These are phyloP conservation scores for peach (Prunus persica) DNA, from an alignment of 306 rosid genomes.

Conservation along the genomic window DNA sequence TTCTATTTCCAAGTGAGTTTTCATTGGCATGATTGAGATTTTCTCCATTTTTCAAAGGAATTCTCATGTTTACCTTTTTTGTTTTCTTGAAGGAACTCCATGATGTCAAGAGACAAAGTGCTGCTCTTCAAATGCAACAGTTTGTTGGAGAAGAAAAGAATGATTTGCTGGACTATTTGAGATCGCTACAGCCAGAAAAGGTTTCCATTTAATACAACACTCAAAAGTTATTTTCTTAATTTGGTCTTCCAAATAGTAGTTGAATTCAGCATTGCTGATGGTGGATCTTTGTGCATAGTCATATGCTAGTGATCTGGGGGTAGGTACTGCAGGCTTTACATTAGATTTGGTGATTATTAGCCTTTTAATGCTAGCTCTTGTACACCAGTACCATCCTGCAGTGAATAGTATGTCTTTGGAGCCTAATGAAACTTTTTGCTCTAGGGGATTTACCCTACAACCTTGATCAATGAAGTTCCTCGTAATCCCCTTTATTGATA, in stretches of 20 bases:
- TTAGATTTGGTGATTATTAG: conserved; percentile 7
- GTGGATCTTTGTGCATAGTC: not conserved
- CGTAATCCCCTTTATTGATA: not conserved
- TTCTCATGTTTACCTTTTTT: conserved; percentile 16
- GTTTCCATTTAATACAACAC: conserved; percentile 27
- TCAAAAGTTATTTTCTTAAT: not conserved
- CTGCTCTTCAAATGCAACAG: conserved; percentile 95
- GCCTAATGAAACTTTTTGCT: not conserved
- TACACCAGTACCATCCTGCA: conserved; percentile 9
- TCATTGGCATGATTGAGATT: not conserved
- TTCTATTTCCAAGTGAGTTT: not conserved
- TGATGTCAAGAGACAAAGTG: conserved; percentile 81
- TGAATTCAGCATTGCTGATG: not conserved
- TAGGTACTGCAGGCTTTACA: conserved; percentile 11
- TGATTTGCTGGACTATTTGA: conserved; percentile 85
- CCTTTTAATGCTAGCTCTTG: not conserved
- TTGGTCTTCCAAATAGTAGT: not conserved
- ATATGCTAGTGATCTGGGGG: not conserved
- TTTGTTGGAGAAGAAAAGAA: conserved; percentile 96
- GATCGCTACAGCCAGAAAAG: conserved; percentile 95
- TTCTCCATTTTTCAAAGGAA: conserved; percentile 6
- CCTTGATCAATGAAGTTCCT: not conserved
- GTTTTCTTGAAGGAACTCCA: conserved; percentile 64
- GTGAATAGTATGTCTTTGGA: not conserved
- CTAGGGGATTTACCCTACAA: not conserved